Percentiles rank a stretch among this genome's conserved stretches.
Conservation (phyloP, 805 yeast genomes). For the Kazachstania kunashirensis region DNA sequence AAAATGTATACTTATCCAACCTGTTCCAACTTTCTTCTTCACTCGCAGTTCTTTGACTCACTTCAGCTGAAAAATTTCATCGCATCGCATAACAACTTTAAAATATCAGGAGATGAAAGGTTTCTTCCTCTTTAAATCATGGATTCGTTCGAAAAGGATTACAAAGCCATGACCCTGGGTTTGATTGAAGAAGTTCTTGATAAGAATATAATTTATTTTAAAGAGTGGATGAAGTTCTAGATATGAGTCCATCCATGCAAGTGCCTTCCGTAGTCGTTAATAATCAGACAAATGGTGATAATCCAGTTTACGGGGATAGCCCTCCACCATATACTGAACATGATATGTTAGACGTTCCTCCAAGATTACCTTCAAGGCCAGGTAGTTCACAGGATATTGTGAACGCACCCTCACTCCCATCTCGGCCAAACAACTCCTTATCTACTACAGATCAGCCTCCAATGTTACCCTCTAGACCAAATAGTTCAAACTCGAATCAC, state of each 20-base stretch:
- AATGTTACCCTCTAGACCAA: background rate
- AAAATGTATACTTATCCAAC: too few species aligned
- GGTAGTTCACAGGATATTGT: background rate
- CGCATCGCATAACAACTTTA: too few species aligned
- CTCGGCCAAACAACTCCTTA: background rate
- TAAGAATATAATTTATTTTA: too few species aligned
- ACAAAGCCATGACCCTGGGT: background rate
- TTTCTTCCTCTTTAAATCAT: too few species aligned
- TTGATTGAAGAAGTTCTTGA: too few species aligned
- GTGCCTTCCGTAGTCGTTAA: background rate
- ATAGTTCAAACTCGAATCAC: background rate
- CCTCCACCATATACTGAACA: conserved; percentile 13
- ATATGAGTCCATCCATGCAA: too few species aligned
- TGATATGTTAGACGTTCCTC: conserved; percentile 3
- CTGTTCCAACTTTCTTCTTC: too few species aligned
- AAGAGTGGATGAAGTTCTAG: too few species aligned
- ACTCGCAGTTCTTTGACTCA: too few species aligned
- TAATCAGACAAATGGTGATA: background rate
- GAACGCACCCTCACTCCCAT: background rate
- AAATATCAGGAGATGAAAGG: too few species aligned
- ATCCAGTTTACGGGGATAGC: background rate
- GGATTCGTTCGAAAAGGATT: background rate
- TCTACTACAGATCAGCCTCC: background rate
- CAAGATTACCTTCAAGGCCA: background rate
- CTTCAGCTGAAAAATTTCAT: too few species aligned